These are phyloP conservation scores for Populus tremula DNA, from an alignment of 345 rosid genomes.

Conservation along the genomic window DNA sequence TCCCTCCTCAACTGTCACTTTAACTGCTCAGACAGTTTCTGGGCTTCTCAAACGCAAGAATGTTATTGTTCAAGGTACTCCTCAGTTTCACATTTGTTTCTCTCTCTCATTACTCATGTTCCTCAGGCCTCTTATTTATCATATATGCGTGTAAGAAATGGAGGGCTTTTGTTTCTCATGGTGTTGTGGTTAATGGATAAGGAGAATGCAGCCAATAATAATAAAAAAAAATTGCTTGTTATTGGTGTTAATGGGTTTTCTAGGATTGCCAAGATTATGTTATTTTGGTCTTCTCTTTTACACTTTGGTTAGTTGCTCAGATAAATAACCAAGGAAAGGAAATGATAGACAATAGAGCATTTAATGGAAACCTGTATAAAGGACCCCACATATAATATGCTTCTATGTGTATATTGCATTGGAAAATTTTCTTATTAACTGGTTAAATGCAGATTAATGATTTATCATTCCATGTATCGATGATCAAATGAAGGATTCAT, in stretches of 20 bases:
- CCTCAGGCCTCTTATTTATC: neutral
- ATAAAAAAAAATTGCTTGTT: neutral
- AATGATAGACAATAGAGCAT: neutral
- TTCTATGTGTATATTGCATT: neutral
- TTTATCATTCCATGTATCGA: neutral
- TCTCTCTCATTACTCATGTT: neutral
- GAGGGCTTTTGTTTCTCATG: neutral
- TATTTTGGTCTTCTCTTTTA: neutral
- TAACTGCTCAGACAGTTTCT: conserved; percentile 42
- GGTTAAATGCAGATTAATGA: neutral
- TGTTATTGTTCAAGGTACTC: conserved; percentile 40
- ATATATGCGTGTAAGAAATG: neutral
- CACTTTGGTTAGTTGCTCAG: neutral
- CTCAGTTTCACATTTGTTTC: neutral
- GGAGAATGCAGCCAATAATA: neutral
- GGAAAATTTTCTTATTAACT: neutral
- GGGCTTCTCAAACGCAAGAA: conserved; percentile 55
- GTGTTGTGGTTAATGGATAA: neutral
- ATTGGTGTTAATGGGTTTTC: neutral
- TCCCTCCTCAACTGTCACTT: conserved; percentile 24
- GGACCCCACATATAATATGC: neutral
- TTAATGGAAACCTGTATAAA: neutral
- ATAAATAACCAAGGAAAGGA: neutral
- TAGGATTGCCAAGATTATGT: neutral
- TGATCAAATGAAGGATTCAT: neutral